Conservation (phyloP, 805 yeast genomes). For the Yarrowia hollandica region DNA sequence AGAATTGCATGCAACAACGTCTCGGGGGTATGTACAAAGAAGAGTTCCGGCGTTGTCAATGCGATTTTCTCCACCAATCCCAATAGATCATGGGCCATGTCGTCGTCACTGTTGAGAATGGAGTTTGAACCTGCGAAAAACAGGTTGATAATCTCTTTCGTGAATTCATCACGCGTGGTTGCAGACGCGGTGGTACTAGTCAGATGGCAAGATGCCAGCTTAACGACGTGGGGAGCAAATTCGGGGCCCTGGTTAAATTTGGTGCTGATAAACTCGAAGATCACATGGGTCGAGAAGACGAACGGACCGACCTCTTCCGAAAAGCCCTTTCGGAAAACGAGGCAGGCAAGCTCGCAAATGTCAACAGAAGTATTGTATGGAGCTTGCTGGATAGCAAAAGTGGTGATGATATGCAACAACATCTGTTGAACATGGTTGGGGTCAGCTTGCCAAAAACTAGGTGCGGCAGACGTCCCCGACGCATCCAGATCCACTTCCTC, state of each 20-base stretch:
- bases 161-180: not conserved
- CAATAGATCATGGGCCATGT: constrained; percentile 16
- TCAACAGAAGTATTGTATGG: constrained; percentile 47
- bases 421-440: constrained; percentile 44
- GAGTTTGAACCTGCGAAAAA: not conserved
- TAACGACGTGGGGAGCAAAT: constrained; percentile 36
- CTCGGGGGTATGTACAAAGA: constrained; percentile 20
- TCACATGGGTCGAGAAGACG: constrained; percentile 48
- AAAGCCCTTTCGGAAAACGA: constrained; percentile 63
- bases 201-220: constrained; percentile 38
- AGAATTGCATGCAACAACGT: constrained; percentile 2
- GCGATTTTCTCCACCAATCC: constrained; percentile 17
- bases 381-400: constrained; percentile 47
- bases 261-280: constrained; percentile 46
- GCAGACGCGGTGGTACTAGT: constrained; percentile 24
- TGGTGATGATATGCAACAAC: constrained; percentile 46
- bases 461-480: not conserved
- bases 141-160: constrained; percentile 2
- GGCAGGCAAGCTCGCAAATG: constrained; percentile 63
- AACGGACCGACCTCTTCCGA: constrained; percentile 71
- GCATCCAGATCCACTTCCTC: constrained; percentile 49
- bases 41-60: constrained; percentile 8
- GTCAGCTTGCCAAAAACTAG: constrained; percentile 39
- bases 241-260: constrained; percentile 40
- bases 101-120: constrained; percentile 6